Evolutionary conservation across 352 stramenopile species (phyloP).

Genomic region (Phytophthora sp.): DNA sequence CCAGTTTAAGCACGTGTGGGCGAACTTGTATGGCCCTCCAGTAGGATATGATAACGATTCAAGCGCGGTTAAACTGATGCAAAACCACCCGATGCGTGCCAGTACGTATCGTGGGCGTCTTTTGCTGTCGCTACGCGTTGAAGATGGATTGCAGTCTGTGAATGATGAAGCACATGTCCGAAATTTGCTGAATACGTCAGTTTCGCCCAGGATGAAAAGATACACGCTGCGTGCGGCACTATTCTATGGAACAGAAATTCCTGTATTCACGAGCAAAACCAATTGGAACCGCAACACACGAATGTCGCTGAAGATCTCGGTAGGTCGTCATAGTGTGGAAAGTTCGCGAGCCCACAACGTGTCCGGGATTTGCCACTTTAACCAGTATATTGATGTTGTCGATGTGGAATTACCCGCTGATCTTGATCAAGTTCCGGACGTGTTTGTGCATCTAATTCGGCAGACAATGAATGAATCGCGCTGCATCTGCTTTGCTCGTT

Average conservation of each 20-base stretch:
- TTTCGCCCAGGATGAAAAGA: slow-evolving; percentile 44
- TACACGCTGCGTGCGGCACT: slow-evolving; percentile 72
- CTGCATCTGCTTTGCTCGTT: slow-evolving; percentile 84
- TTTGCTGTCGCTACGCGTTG: slow-evolving; percentile 67
- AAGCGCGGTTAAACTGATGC: slow-evolving; percentile 49
- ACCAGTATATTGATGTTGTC: slow-evolving; percentile 73
- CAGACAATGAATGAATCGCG: slow-evolving; percentile 61
- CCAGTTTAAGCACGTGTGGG: slow-evolving; percentile 68
- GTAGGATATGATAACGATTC: slow-evolving; percentile 60
- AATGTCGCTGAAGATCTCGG: slow-evolving; percentile 79
- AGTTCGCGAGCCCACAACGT: slow-evolving; percentile 66
- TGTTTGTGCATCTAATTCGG: slow-evolving; percentile 79
- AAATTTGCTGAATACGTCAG: slow-evolving; percentile 55
- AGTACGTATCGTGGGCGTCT: slow-evolving; percentile 84
- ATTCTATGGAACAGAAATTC: slow-evolving; percentile 86
- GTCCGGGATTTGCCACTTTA: slow-evolving; percentile 77
- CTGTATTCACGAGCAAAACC: slow-evolving; percentile 70
- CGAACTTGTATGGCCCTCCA: slow-evolving; percentile 86
- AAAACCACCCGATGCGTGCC: slow-evolving; percentile 61
- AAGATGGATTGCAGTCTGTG: slow-evolving; percentile 70
- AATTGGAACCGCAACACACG: slow-evolving; percentile 73
- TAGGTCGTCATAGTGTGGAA: slow-evolving; percentile 63
- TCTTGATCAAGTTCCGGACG: slow-evolving; percentile 78
- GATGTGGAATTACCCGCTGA: slow-evolving; percentile 66
- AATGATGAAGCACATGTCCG: slow-evolving; percentile 72